Percentiles rank a stretch among this genome's conserved stretches.
Conservation (phyloP, 192 early-diverging fungal genomes). For the Coemansia sp. region DNA sequence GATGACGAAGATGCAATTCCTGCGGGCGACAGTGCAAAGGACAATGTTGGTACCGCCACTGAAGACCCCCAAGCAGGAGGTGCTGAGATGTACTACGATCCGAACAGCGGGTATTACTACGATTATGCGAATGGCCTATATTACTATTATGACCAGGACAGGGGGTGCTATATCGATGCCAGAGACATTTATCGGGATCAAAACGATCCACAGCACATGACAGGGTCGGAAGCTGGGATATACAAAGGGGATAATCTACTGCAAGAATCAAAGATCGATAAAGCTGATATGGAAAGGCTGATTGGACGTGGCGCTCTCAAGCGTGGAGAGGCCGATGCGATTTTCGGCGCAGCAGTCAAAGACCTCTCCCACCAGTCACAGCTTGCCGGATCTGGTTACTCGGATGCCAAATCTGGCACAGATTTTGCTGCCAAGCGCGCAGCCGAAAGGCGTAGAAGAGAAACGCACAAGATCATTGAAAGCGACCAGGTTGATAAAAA, state of each 20-base stretch:
- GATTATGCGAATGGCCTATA: constrained; percentile 27
- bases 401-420: constrained; percentile 27
- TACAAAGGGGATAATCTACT: constrained; percentile 12
- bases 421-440: constrained; percentile 23
- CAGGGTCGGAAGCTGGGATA: neutral
- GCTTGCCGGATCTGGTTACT: constrained; percentile 33
- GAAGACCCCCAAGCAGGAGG: neutral
- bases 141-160: constrained; percentile 35
- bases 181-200: constrained; percentile 1
- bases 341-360: constrained; percentile 13
- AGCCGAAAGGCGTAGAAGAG: constrained; percentile 16
- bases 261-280: constrained; percentile 10
- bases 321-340: constrained; percentile 23
- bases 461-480: constrained; percentile 24
- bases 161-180: constrained; percentile 35
- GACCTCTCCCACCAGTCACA: constrained; percentile 30
- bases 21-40: neutral
- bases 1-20: neutral
- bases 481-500: constrained; percentile 33
- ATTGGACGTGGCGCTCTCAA: constrained; percentile 38
- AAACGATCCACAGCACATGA: neutral
- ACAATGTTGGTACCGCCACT: neutral
- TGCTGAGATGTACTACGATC: constrained; percentile 36
- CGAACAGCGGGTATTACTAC: constrained; percentile 50
- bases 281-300: constrained; percentile 26